Evolutionary conservation across 2,329 filamentous ascomycete species (phyloP), one percentile per base, ranked within the genome.

Genomic region (Plectosphaerella plurivora): DNA sequence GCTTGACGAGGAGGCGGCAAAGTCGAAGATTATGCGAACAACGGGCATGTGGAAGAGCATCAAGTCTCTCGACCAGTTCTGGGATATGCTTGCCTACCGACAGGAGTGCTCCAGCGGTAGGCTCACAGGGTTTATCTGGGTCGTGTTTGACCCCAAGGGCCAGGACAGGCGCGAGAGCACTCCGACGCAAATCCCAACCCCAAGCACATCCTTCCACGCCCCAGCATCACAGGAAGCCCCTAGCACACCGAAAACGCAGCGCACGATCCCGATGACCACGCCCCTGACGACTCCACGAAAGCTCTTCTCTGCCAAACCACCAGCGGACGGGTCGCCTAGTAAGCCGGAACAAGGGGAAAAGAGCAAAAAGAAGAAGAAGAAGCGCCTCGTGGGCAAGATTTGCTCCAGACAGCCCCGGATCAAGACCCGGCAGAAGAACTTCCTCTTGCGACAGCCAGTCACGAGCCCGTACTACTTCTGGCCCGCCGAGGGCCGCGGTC

Each of bases 71-170:
- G 89, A 92, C n/a, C 86, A 92, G 60, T 99, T 99, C 64, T 99
- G 94, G 94, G 94, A 99, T 56, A 88, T 96, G 80, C 97, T 99
- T 93, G 87, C 92, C 0, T 97, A 89, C 65, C 80, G 94, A 52
- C 94, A 97, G 66, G 94, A 99, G 65, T 99, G 94, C 64, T 96
- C 92, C 1, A 90, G 91, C 35, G 95, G 94, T 0, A 81, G 92
- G 16, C 78, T 96, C 63, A 95, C 96, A 0, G 95, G 95, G 0
- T 99, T 99, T 60, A 78, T 97, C 24, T 99, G 95, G 93, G 73
- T 97, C 24, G 86, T 97, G 0, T 88, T 97, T 58, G 87, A 91
- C 35, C 78, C 83, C 10, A 55, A 63, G 16, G 36, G 16, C 41
- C 15, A 46, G 36, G 57, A 60, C 25, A 54, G 22, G 37, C 50